Conservation (phyloP, 73 alveolate genomes). For the Breviolum minutum region DNA sequence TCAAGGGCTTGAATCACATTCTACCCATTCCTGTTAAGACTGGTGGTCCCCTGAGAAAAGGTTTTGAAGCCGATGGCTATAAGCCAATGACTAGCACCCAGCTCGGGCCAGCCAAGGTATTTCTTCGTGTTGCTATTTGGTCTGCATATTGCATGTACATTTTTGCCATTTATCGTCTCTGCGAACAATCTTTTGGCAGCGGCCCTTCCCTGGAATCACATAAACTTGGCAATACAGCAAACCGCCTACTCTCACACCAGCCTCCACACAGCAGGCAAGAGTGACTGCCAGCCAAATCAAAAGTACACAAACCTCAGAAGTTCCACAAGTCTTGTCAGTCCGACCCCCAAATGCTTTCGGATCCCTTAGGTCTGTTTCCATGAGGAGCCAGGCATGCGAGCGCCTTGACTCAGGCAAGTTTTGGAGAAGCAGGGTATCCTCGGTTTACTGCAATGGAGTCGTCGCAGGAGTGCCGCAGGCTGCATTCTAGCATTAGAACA, state of each 20-base stretch:
- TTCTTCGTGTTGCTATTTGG: not conserved
- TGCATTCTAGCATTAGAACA: not conserved
- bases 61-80: too few relatives aligned
- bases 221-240: not conserved
- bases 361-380: not conserved
- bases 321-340: not conserved
- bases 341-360: not conserved
- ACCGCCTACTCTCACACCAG: not conserved
- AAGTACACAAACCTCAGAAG: conserved; percentile 43
- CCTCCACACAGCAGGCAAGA: conserved; percentile 89
- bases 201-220: not conserved
- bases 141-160: not conserved
- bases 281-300: conserved; percentile 73
- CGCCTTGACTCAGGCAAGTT: conserved; percentile 78
- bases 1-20: not conserved
- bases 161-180: not conserved
- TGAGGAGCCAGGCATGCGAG: conserved; percentile 22
- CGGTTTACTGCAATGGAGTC: not conserved
- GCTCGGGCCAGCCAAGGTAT: too few relatives aligned
- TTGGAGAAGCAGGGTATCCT: conserved; percentile 74
- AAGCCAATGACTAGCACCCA: too few relatives aligned
- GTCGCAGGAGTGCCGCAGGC: not conserved
- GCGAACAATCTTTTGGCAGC: not conserved
- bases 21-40: too few relatives aligned
- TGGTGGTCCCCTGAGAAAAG: too few relatives aligned